A percentile compares a stretch with the other conserved stretches of the same genome.
Evolutionary conservation across 257 asterid genomes (phyloP).

Genomic region (Solanum lycopersicoides): DNA sequence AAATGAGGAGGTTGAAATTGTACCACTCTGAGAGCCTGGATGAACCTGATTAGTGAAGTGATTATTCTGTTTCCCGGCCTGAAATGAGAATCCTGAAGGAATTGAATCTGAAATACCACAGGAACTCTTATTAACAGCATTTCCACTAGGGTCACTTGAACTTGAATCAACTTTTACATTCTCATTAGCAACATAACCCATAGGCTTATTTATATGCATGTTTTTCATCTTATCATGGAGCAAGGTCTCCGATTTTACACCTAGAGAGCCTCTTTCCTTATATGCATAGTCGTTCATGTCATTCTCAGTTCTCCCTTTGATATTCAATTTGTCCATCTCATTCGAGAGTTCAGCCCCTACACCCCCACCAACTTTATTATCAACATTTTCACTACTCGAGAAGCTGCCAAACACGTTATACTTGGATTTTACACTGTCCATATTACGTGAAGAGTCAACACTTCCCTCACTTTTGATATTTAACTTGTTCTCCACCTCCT

Average conservation of each 20-base stretch:
- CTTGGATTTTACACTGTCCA: not conserved
- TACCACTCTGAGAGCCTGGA: constrained; percentile 14
- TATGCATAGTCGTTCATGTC: constrained; percentile 7
- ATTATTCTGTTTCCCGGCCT: constrained; percentile 22
- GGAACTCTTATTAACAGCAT: not conserved
- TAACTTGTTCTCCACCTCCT: constrained; percentile 46
- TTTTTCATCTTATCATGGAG: constrained; percentile 10
- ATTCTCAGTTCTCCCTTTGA: constrained; percentile 22
- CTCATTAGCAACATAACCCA: constrained; percentile 9
- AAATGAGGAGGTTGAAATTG: constrained; percentile 21
- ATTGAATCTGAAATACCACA: constrained; percentile 15
- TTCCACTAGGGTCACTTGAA: not conserved
- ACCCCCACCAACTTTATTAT: constrained; percentile 9
- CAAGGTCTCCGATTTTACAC: not conserved
- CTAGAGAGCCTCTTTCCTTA: not conserved
- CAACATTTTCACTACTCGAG: not conserved
- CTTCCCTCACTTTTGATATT: constrained; percentile 26
- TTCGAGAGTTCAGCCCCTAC: constrained; percentile 26
- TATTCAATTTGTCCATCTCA: constrained; percentile 56
- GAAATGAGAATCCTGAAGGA: constrained; percentile 35
- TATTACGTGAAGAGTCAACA: not conserved
- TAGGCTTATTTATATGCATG: constrained; percentile 5
- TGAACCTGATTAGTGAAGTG: constrained; percentile 12
- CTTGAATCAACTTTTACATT: constrained; percentile 1
- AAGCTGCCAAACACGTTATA: not conserved